These are phyloP conservation scores for Suillus spraguei DNA, from an alignment of 768 basidiomycete genomes.

Conservation along the genomic window DNA sequence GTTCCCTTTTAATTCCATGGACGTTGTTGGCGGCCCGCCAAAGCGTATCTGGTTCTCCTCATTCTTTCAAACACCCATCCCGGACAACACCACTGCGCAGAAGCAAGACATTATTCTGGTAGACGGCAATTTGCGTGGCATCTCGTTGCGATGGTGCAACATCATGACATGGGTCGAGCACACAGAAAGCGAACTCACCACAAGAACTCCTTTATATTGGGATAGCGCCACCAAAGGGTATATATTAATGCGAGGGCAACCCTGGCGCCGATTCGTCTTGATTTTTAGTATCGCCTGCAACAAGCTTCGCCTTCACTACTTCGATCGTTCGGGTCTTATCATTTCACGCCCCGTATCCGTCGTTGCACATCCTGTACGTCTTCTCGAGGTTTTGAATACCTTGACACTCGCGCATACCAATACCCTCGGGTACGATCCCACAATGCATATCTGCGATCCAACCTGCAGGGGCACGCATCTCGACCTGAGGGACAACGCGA, in stretches of 20 bases:
- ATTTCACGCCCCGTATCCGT: not conserved
- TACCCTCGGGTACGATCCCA: slow-evolving; percentile 1
- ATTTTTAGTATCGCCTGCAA: not conserved
- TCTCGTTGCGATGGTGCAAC: not conserved
- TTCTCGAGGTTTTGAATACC: not conserved
- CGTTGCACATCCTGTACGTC: too few relatives aligned
- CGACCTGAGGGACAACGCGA: not conserved
- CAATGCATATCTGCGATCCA: not conserved
- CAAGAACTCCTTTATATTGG: not conserved
- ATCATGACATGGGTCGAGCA: not conserved
- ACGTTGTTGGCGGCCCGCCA: not conserved
- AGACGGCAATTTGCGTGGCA: not conserved
- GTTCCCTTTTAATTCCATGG: not conserved
- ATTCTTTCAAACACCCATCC: not conserved
- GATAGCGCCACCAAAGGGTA: not conserved
- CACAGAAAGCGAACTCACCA: not conserved
- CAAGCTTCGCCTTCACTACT: not conserved
- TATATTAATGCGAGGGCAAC: not conserved
- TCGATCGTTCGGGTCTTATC: too few relatives aligned
- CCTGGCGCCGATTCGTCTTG: not conserved
- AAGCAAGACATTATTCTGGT: not conserved
- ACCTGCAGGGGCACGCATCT: not conserved
- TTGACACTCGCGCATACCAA: not conserved
- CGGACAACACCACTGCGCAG: not conserved
- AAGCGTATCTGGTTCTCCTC: not conserved